phyloP scores from a whole-genome alignment of 164 flowering plant species.

The Kingdonia uniflora region DNA sequence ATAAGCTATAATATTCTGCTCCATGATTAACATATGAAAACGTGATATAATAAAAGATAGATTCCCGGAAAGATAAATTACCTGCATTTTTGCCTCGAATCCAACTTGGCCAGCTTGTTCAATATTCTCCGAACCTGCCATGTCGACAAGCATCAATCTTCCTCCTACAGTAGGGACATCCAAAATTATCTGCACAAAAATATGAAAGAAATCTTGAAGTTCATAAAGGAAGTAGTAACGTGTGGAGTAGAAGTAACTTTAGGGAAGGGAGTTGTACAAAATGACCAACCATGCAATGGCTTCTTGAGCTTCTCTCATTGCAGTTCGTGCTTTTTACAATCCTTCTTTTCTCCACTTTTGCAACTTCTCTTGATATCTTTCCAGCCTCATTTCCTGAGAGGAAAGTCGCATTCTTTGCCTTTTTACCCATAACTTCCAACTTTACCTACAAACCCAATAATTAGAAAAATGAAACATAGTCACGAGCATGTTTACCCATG shows the following conservation, averaged over 20 bases:
- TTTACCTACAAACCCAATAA: slow-evolving; percentile 40
- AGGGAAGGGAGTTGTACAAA: not conserved
- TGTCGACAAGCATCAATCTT: slow-evolving; percentile 92
- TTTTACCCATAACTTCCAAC: slow-evolving; percentile 94
- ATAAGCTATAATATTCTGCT: too few species aligned
- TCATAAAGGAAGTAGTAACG: not conserved
- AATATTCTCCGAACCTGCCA: slow-evolving; percentile 99
- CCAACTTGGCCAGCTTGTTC: slow-evolving; percentile 97
- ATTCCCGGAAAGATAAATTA: slow-evolving; percentile 15
- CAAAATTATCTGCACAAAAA: slow-evolving; percentile 60
- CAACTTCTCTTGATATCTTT: slow-evolving; percentile 83
- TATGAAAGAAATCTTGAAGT: not conserved
- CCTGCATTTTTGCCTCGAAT: slow-evolving; percentile 98
- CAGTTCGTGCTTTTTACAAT: slow-evolving; percentile 81
- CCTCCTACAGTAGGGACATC: slow-evolving; percentile 97
- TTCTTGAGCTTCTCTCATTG: slow-evolving; percentile 93
- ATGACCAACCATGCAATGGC: slow-evolving; percentile 88
- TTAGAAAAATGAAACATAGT: not conserved
- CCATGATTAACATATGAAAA: too few species aligned
- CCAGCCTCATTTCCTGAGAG: slow-evolving; percentile 92
- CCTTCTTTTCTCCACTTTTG: slow-evolving; percentile 92
- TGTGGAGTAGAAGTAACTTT: not conserved
- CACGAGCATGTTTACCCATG: not conserved
- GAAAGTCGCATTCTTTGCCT: slow-evolving; percentile 93
- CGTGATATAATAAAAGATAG: too few species aligned